These are phyloP conservation scores for Cucurbita moschata DNA, from an alignment of 306 rosid genomes.

Conservation along the genomic window DNA sequence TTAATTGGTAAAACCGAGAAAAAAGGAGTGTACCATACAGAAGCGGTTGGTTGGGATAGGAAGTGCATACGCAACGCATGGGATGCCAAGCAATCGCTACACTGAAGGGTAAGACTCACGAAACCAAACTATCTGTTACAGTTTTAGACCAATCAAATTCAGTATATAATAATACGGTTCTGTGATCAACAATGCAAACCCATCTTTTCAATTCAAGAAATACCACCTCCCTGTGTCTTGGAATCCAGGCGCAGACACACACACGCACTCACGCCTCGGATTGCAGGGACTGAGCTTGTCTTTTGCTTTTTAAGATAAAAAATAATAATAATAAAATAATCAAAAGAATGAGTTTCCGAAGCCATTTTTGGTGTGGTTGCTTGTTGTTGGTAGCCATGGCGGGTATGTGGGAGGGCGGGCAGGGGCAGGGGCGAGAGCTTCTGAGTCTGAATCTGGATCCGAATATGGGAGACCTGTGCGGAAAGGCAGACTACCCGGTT, in stretches of 20 bases:
- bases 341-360: background rate
- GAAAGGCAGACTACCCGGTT: background rate
- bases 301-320: too few species aligned
- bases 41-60: background rate
- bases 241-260: background rate
- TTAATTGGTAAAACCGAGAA: too few species aligned
- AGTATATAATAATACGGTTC: background rate
- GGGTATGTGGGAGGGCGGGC: background rate
- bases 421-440: background rate
- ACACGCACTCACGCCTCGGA: background rate
- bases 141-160: background rate
- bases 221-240: background rate
- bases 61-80: background rate
- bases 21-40: too few species aligned
- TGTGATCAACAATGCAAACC: background rate
- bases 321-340: background rate
- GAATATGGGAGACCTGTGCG: background rate
- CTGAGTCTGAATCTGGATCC: background rate
- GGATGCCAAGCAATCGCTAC: background rate
- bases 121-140: background rate
- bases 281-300: background rate
- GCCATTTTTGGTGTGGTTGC: background rate
- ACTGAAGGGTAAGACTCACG: background rate
- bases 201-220: background rate
- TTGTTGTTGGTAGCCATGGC: background rate